Evolutionary conservation across 768 basidiomycete species (phyloP), one percentile per base, ranked within the genome.

Genomic region (Tylopilus sp.): DNA sequence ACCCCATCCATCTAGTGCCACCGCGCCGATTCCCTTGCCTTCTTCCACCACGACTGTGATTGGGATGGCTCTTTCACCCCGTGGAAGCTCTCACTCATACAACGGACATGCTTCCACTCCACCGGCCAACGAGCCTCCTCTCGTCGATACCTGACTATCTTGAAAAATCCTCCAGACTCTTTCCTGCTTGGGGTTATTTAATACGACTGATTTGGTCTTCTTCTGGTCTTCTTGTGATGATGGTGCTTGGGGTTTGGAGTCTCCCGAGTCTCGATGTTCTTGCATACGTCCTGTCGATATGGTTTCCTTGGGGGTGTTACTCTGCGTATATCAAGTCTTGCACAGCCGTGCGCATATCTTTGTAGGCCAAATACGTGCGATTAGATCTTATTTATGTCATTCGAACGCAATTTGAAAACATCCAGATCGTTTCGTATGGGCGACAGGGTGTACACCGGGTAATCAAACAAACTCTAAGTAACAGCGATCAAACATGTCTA

Each of bases 71-170:
- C 40, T 29, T 28, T 49, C 37, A 19, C 44, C 52, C 38, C 21
- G 53, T 62, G 51, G 64, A 70, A 56, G 60, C 49, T 38, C 2
- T 24, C 59, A 50, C 50, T 50, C 52, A 51, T 48, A 29, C 29
- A 24, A 51, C 54, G 65, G 51, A 57, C 55, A 54, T 53, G 50
- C 59, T 69, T 67, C 63, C 50, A 61, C 63, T 14, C 37, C 50
- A 58, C 68, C 56, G 66, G 63, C 42, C 47, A 71, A 69, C 68
- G 68, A 71, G 68, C 70, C 70, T 70, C 68, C 58, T 56, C 68
- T 69, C 68, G 68, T 69, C 52, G 56, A 69, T 69, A 69, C 68
- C 68, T 56, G 29, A 16, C 6, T 17, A 22, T 41, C 31, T 41
- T 45, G 41, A 31, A n/a, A n/a, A n/a, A 26, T 11, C 28, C 2